A percentile compares a stretch with the other conserved stretches of the same genome.
Evolutionary conservation across 1,139 yeast species (phyloP).

Genomic region (Blastobotrys elegans): DNA sequence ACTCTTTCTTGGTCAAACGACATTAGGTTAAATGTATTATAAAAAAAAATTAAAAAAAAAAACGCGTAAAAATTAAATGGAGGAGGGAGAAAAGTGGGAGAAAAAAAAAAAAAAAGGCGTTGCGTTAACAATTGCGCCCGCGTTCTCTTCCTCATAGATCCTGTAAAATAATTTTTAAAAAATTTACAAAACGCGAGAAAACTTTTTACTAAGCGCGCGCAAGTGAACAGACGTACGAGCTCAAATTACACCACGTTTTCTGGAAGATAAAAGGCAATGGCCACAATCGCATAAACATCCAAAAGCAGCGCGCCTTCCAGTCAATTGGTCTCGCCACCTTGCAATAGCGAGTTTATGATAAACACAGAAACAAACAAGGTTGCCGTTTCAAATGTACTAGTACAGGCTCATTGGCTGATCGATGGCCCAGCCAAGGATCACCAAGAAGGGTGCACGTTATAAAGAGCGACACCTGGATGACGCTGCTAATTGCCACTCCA

Average conservation of each 20-base stretch:
- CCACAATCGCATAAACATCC: constrained; percentile 72
- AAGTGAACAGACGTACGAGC: too few species aligned
- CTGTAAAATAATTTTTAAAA: too few species aligned
- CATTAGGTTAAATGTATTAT: constrained; percentile 24
- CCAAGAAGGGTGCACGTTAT: constrained; percentile 95
- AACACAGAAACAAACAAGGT: constrained; percentile 83
- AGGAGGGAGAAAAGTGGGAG: constrained; percentile 1
- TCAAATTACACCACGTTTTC: too few species aligned
- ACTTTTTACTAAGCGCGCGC: too few species aligned
- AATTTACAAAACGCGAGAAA: too few species aligned
- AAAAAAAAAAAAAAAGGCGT: too few species aligned
- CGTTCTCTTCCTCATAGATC: too few species aligned
- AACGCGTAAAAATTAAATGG: too few species aligned
- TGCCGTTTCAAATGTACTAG: constrained; percentile 86
- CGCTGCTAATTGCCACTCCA: constrained; percentile 95
- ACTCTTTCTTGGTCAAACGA: constrained; percentile 75
- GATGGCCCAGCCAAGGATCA: constrained; percentile 82
- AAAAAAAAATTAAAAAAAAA: too few species aligned
- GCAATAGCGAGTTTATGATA: constrained; percentile 75
- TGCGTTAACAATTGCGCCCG: too few species aligned
- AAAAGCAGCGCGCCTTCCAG: constrained; percentile 90
- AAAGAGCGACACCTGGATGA: constrained; percentile 88
- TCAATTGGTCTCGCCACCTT: constrained; percentile 96
- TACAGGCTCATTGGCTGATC: constrained; percentile 89
- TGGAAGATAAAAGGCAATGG: neutral